Percentiles rank a stretch among this genome's conserved stretches.
Conservation (phyloP, 2,329 filamentous ascomycete species). For the Proliferodiscus dingleyae region DNA sequence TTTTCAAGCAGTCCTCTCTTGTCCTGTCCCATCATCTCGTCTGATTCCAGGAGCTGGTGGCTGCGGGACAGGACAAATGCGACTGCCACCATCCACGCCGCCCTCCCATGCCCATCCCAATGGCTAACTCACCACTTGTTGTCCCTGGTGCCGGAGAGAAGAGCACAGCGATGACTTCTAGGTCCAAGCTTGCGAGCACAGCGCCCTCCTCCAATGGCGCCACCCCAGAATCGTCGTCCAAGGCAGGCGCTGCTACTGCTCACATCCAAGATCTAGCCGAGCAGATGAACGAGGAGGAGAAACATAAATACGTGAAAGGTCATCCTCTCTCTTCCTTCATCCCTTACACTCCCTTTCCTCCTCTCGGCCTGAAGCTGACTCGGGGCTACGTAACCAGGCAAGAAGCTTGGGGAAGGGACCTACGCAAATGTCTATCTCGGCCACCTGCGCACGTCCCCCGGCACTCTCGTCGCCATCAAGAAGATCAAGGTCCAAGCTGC, state of each 20-base stretch:
- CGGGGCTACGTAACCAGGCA: constrained; percentile 51
- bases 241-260: constrained; percentile 14
- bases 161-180: neutral
- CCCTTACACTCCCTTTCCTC: neutral
- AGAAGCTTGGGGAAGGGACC: constrained; percentile 91
- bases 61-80: too few relatives aligned
- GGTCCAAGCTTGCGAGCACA: constrained; percentile 14
- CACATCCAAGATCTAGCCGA: constrained; percentile 58
- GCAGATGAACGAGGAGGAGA: constrained; percentile 75
- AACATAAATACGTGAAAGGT: constrained; percentile 88
- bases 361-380: constrained; percentile 5
- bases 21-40: too few relatives aligned
- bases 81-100: too few relatives aligned
- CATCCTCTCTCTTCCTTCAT: neutral
- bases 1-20: too few relatives aligned
- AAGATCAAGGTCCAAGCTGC: constrained; percentile 86
- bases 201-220: constrained; percentile 15
- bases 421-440: constrained; percentile 95
- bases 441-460: constrained; percentile 68
- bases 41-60: too few relatives aligned
- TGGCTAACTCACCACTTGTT: constrained; percentile 24
- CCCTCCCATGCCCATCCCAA: too few relatives aligned
- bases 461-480: constrained; percentile 80
- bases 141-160: constrained; percentile 18
- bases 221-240: constrained; percentile 11